Evolutionary conservation across 768 basidiomycete genomes (phyloP).

Genomic region (Phylloporus sp.): DNA sequence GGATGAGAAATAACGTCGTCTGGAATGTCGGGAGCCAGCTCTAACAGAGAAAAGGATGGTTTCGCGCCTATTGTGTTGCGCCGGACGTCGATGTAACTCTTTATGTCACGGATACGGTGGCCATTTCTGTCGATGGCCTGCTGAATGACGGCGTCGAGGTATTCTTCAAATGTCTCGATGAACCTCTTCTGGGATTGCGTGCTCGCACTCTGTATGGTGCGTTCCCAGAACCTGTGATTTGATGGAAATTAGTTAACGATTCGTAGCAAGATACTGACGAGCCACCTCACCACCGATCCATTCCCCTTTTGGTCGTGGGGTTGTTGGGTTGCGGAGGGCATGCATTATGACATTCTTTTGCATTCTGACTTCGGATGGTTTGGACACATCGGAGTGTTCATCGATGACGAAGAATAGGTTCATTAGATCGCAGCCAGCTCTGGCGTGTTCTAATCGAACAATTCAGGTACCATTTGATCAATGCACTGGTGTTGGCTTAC

Average conservation of each 20-base stretch:
- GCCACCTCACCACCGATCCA: slow-evolving; percentile 13
- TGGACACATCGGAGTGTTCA: slow-evolving; percentile 43
- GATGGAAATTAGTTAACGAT: neutral
- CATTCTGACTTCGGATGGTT: slow-evolving; percentile 26
- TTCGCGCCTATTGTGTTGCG: slow-evolving; percentile 28
- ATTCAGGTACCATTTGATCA: neutral
- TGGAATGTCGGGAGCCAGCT: slow-evolving; percentile 34
- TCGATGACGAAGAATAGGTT: slow-evolving; percentile 48
- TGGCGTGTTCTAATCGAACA: slow-evolving; percentile 12
- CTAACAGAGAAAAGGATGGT: slow-evolving; percentile 1
- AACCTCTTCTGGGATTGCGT: slow-evolving; percentile 3
- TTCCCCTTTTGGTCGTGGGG: slow-evolving; percentile 12
- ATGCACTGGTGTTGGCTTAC: neutral
- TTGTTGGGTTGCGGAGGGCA: slow-evolving; percentile 11
- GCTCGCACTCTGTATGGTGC: slow-evolving; percentile 2
- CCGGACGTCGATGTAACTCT: slow-evolving; percentile 39
- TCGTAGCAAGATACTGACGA: slow-evolving; percentile 7
- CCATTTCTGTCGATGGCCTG: slow-evolving; percentile 5
- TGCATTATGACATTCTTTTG: slow-evolving; percentile 22
- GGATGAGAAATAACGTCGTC: slow-evolving; percentile 40
- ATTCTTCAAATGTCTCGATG: neutral
- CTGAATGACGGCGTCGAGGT: slow-evolving; percentile 1
- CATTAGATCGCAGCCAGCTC: slow-evolving; percentile 47
- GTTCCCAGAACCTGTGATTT: slow-evolving; percentile 15
- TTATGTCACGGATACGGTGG: slow-evolving; percentile 30